Conservation (phyloP, 352 stramenopile genomes). For the Phytophthora megakarya region DNA sequence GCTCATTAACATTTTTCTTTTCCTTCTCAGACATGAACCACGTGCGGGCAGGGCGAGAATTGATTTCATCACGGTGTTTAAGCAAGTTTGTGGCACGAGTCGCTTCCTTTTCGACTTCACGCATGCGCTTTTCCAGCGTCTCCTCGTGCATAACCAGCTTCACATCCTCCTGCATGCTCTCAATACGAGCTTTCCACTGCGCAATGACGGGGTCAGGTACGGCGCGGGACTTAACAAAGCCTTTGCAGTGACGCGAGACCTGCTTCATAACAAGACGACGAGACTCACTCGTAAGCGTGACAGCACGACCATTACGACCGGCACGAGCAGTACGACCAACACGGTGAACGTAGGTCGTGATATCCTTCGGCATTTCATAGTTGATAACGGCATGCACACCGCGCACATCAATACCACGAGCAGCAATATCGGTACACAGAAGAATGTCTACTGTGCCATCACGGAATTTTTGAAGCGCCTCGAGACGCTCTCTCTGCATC, state of each 20-base stretch:
- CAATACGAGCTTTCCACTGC: conserved; percentile 87
- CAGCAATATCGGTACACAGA: conserved; percentile 98
- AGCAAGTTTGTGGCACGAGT: conserved; percentile 91
- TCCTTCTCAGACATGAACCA: conserved; percentile 94
- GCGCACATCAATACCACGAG: conserved; percentile 97
- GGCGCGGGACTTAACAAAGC: conserved; percentile 91
- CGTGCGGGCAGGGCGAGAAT: conserved; percentile 80
- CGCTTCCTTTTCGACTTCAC: conserved; percentile 89
- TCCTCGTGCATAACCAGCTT: conserved; percentile 88
- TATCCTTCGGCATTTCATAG: conserved; percentile 99
- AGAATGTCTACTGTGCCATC: conserved; percentile 95
- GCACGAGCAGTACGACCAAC: conserved; percentile 98
- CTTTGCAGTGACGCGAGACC: conserved; percentile 86
- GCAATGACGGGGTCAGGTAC: conserved; percentile 88
- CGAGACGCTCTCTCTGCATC: conserved; percentile 95
- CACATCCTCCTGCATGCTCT: conserved; percentile 81
- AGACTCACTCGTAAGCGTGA: conserved; percentile 91
- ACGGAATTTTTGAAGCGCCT: conserved; percentile 96
- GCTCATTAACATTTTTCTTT: conserved; percentile 83
- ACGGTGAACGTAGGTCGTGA: conserved; percentile 98
- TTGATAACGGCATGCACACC: conserved; percentile 99
- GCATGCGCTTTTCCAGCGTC: conserved; percentile 90
- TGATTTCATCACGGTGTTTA: conserved; percentile 91
- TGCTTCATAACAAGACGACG: conserved; percentile 95
- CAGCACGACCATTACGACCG: conserved; percentile 90